Conservation (phyloP, 495 filamentous ascomycete genomes). For the Glonium stellatum region DNA sequence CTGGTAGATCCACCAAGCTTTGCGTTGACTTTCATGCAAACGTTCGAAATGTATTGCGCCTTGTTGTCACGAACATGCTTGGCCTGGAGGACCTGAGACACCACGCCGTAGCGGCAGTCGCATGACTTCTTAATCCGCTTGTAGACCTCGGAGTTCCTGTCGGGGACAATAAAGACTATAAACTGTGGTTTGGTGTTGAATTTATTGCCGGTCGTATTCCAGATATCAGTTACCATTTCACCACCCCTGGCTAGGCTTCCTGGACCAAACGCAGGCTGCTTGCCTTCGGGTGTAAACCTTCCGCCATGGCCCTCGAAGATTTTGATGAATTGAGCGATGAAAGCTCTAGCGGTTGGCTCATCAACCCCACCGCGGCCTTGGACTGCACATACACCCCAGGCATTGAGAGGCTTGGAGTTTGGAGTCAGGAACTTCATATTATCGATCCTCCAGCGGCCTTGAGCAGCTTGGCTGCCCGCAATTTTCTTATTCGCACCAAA, state of each 20-base stretch:
- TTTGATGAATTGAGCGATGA: slow-evolving; percentile 52
- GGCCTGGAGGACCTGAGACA: slow-evolving; percentile 64
- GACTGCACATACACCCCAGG: slow-evolving; percentile 65
- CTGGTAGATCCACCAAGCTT: slow-evolving; percentile 82
- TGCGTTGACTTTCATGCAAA: slow-evolving; percentile 88
- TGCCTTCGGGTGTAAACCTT: slow-evolving; percentile 37
- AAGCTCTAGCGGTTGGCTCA: slow-evolving; percentile 42
- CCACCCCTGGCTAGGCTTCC: slow-evolving; percentile 44
- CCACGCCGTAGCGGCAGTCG: slow-evolving; percentile 72
- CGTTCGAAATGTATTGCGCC: slow-evolving; percentile 78
- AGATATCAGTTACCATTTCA: slow-evolving; percentile 48
- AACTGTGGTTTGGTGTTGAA: slow-evolving; percentile 38
- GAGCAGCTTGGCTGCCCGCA: slow-evolving; percentile 47
- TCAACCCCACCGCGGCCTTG: slow-evolving; percentile 33
- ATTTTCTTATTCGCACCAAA: slow-evolving; percentile 42
- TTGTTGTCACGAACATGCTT: slow-evolving; percentile 54
- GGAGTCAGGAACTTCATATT: slow-evolving; percentile 63
- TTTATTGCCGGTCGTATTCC: slow-evolving; percentile 43
- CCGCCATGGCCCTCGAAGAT: slow-evolving; percentile 69
- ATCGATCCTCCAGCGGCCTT: slow-evolving; percentile 80
- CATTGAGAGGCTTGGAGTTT: slow-evolving; percentile 52
- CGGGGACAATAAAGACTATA: slow-evolving; percentile 59
- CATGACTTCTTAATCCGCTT: slow-evolving; percentile 71
- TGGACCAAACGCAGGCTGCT: slow-evolving; percentile 34
- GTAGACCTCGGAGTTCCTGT: slow-evolving; percentile 61